Base-by-base conservation (phyloP, 371 early-diverging fungal species). In the Conidiobolus incongruus region DNA sequence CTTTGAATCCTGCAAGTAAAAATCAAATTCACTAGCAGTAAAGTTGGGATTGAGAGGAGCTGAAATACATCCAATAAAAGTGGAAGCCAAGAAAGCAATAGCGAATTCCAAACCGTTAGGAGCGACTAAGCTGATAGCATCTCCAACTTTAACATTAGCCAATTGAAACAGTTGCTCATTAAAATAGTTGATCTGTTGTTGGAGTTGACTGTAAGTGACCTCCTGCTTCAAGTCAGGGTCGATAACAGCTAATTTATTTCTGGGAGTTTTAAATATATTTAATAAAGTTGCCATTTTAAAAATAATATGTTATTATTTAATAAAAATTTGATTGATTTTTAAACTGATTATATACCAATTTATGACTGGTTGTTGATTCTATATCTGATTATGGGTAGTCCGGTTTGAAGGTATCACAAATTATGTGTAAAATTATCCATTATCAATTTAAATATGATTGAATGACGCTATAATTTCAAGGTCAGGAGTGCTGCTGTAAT, bases 41-140 rank as follows among this genome's bases (percentile, higher is more conserved):
- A 80, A 75, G 2, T 65, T 63, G 11, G 82, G 70, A 47, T 85
- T 85, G 35, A 89, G 62, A 15, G 87, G 89, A 16, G 79, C 74
- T 1, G 84, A 68, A 5, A 74, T 54, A 46, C 71, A 61, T 36
- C 77, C 68, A 58, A 66, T 50, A 4, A 68, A 55, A 1, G 73
- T 63, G 4, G 66, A 62, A 6, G 68, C 81, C 34, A 87, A 59
- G 42, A 89, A 85, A 23, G 70, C 57, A 20, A 74, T 56, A 11
- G 70, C 55, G 46, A 73, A 78, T 47, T 75, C 73, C 3, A 83
- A 50, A 0, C 74, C 65, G 52, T 83, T 83, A 17, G 72, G 72
- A 45, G 78, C 60, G 16, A 77, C 59, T 45, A 75, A 67, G 24
- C 80, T 36, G 30, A 48, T 35, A 21, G 28, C 16, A 34, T 40